phyloP scores from a whole-genome alignment of 225 moss, liverwort and hornwort genomes.

The Lunularia cruciata region DNA sequence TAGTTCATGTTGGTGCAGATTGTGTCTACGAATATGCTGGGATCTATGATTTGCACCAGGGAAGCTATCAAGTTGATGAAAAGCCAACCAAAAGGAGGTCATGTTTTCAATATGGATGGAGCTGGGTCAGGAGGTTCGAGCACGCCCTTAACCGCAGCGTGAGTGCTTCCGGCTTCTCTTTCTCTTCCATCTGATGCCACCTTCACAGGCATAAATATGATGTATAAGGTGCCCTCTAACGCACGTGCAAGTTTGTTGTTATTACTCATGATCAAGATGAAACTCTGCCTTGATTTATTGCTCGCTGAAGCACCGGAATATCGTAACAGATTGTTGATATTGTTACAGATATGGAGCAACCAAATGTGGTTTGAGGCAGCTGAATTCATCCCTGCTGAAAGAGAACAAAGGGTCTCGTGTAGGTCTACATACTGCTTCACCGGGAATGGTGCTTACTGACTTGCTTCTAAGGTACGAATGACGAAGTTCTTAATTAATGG shows the following conservation, averaged over 20 bases:
- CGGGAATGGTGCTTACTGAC: slow-evolving; percentile 97
- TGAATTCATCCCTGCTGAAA: slow-evolving; percentile 72
- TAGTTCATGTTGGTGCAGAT: slow-evolving; percentile 49
- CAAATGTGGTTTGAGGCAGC: slow-evolving; percentile 85
- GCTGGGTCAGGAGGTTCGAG: slow-evolving; percentile 96
- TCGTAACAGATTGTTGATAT: slow-evolving; percentile 9
- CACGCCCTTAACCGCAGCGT: slow-evolving; percentile 89
- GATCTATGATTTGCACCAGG: slow-evolving; percentile 88
- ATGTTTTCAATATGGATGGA: slow-evolving; percentile 79
- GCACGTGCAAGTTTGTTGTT: too few relatives aligned
- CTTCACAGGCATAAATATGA: too few relatives aligned
- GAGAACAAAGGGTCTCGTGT: slow-evolving; percentile 81
- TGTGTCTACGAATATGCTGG: slow-evolving; percentile 82
- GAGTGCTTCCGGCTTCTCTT: slow-evolving; percentile 16
- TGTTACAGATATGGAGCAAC: slow-evolving; percentile 79
- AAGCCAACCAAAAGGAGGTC: slow-evolving; percentile 51
- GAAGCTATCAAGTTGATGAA: slow-evolving; percentile 94
- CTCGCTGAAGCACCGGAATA: too few relatives aligned
- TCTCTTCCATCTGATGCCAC: neutral
- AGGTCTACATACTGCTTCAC: slow-evolving; percentile 93
- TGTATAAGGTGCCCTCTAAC: too few relatives aligned
- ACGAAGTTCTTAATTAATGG: too few relatives aligned
- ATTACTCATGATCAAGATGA: too few relatives aligned
- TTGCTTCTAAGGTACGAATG: slow-evolving; percentile 75
- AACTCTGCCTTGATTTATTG: too few relatives aligned